Conservation (phyloP, 202 grass and related monocot species). For the Setaria viridis region DNA sequence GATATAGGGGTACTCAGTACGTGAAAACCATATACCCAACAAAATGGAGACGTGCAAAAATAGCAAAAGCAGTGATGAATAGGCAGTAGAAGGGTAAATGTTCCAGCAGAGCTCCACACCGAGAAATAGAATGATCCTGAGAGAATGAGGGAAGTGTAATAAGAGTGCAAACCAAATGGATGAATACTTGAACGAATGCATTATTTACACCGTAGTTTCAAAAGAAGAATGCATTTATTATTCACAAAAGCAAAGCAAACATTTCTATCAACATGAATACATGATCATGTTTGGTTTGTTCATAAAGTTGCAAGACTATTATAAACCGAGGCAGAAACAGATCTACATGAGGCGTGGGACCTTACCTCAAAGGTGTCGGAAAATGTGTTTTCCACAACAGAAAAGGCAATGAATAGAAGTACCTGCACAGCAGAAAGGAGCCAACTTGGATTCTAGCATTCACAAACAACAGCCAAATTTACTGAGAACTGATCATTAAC, state of each 20-base stretch:
- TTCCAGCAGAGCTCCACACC: slow-evolving; percentile 93
- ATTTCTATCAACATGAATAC: slow-evolving; percentile 7
- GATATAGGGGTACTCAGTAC: slow-evolving; percentile 59
- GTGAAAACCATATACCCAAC: slow-evolving; percentile 76
- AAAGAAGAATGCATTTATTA: background rate
- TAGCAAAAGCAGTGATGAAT: slow-evolving; percentile 79
- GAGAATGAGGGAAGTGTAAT: slow-evolving; percentile 7
- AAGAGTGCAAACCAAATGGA: slow-evolving; percentile 26
- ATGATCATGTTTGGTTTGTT: slow-evolving; percentile 2
- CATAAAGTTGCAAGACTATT: background rate
- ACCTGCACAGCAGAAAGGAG: slow-evolving; percentile 57
- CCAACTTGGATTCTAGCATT: slow-evolving; percentile 17
- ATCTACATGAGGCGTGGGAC: background rate
- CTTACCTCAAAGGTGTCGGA: slow-evolving; percentile 72
- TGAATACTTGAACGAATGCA: slow-evolving; percentile 1
- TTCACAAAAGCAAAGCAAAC: background rate
- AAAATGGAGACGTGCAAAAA: slow-evolving; percentile 71
- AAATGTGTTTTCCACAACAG: slow-evolving; percentile 86
- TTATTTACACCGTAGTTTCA: background rate
- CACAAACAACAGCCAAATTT: background rate
- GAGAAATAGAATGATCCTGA: slow-evolving; percentile 79
- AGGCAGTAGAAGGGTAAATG: slow-evolving; percentile 79
- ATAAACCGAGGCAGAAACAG: background rate
- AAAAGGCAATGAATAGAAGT: slow-evolving; percentile 92
- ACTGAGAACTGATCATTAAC: slow-evolving; percentile 15